Evolutionary conservation across 2,329 filamentous ascomycete genomes (phyloP).

Genomic region (Blastomyces parvus): DNA sequence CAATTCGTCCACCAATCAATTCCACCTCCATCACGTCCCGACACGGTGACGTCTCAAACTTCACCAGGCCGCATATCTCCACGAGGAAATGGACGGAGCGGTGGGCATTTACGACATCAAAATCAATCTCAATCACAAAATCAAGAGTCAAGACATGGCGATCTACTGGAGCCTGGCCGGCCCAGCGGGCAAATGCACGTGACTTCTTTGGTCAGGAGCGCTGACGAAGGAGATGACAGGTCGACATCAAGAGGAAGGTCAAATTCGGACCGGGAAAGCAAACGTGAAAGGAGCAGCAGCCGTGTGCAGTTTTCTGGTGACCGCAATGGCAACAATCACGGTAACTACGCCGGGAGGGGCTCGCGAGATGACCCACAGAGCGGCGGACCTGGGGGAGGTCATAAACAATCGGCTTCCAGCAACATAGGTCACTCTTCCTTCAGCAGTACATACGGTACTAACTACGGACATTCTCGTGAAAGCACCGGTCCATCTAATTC

Average conservation of each 20-base stretch:
- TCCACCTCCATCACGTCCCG: conserved; percentile 43
- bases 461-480: not conserved
- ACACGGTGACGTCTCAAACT: conserved; percentile 40
- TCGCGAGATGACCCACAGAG: not conserved
- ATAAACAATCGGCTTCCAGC: not conserved
- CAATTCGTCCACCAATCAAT: conserved; percentile 43
- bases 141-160: conserved; percentile 11
- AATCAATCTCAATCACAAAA: conserved; percentile 51
- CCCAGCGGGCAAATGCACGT: conserved; percentile 9
- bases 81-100: conserved; percentile 44
- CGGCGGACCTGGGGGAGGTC: not conserved
- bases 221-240: not conserved
- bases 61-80: conserved; percentile 46
- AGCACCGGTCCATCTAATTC: not conserved
- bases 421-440: not conserved
- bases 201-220: not conserved
- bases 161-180: conserved; percentile 5
- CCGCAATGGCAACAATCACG: not conserved
- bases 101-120: conserved; percentile 54
- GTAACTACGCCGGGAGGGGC: not conserved
- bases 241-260: not conserved
- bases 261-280: conserved; percentile 1
- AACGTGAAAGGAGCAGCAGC: not conserved
- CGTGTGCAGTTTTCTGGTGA: not conserved
- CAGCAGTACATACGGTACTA: not conserved